A percentile compares a stretch with the other conserved stretches of the same genome.
These are phyloP conservation scores for Magnusiomyces fungicola DNA, from an alignment of 1,139 yeast species.

Conservation along the genomic window DNA sequence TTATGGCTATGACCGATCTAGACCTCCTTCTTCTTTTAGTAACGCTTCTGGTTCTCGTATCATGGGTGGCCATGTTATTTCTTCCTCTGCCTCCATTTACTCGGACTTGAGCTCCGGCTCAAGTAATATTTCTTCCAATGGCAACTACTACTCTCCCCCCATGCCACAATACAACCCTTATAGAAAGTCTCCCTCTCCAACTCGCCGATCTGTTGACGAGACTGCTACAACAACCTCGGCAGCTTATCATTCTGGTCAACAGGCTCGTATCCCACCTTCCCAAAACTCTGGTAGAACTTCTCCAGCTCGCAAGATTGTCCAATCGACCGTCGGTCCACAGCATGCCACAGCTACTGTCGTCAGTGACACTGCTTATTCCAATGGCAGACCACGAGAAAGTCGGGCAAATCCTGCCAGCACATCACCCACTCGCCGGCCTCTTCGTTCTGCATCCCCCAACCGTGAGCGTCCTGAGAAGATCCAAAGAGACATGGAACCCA, in stretches of 20 bases:
- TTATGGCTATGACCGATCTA: neutral
- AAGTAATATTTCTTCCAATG: slow-evolving; percentile 3
- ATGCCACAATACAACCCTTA: slow-evolving; percentile 13
- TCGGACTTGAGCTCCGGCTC: slow-evolving; percentile 11
- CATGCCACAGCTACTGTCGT: neutral
- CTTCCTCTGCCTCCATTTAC: slow-evolving; percentile 15
- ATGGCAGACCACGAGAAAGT: neutral
- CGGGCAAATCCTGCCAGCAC: neutral
- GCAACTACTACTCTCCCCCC: slow-evolving; percentile 12
- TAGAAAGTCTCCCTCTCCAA: slow-evolving; percentile 7
- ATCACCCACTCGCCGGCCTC: slow-evolving; percentile 15
- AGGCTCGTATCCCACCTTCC: neutral
- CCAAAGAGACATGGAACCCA: slow-evolving; percentile 10
- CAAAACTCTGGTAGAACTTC: neutral
- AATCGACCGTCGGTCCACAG: neutral
- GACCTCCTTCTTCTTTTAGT: neutral
- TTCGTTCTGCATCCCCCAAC: slow-evolving; percentile 10
- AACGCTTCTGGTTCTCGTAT: neutral
- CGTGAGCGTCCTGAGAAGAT: slow-evolving; percentile 6
- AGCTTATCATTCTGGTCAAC: neutral
- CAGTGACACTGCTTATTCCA: neutral
- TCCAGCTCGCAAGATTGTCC: slow-evolving; percentile 7
- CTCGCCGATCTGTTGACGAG: neutral
- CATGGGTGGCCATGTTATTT: neutral
- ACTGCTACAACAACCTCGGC: neutral